phyloP scores from a whole-genome alignment of 768 basidiomycete genomes.

The Calvatia gigantea region DNA sequence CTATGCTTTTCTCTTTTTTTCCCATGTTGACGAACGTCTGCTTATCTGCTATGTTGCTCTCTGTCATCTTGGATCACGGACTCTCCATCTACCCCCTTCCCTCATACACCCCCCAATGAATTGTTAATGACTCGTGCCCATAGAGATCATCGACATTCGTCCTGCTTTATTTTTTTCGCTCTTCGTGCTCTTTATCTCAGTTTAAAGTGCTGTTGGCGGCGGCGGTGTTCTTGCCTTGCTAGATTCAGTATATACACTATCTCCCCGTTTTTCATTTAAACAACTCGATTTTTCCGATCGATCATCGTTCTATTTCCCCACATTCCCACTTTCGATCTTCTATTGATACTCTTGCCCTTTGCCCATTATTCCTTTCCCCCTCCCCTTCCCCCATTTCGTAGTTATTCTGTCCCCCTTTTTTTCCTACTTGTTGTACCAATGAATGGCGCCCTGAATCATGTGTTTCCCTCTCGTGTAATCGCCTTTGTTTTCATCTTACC shows the following conservation, averaged over 20 bases:
- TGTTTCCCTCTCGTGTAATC: not conserved
- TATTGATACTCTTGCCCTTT: not conserved
- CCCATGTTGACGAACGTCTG: not conserved
- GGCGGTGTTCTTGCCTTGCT: not conserved
- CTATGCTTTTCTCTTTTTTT: not conserved
- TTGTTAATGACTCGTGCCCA: slow-evolving; percentile 6
- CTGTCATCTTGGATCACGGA: slow-evolving; percentile 5
- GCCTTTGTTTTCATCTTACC: not conserved
- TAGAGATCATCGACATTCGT: slow-evolving; percentile 10
- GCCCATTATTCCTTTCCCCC: not conserved
- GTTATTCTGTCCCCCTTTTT: not conserved
- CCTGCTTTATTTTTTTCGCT: slow-evolving; percentile 10
- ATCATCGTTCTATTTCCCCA: slow-evolving; percentile 4
- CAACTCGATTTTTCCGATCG: not conserved
- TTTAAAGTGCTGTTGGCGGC: not conserved
- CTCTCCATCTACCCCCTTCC: too few relatives aligned
- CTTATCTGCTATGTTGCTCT: not conserved
- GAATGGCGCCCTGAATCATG: too few relatives aligned
- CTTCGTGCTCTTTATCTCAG: not conserved
- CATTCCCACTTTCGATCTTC: not conserved
- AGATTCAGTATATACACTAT: not conserved
- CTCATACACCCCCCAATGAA: slow-evolving; percentile 5
- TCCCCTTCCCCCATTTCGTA: not conserved
- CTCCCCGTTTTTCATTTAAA: not conserved
- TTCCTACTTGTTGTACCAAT: too few relatives aligned